Base-by-base conservation (phyloP, 2,329 filamentous ascomycete genomes). In the Arthrobotrys sinensis region DNA sequence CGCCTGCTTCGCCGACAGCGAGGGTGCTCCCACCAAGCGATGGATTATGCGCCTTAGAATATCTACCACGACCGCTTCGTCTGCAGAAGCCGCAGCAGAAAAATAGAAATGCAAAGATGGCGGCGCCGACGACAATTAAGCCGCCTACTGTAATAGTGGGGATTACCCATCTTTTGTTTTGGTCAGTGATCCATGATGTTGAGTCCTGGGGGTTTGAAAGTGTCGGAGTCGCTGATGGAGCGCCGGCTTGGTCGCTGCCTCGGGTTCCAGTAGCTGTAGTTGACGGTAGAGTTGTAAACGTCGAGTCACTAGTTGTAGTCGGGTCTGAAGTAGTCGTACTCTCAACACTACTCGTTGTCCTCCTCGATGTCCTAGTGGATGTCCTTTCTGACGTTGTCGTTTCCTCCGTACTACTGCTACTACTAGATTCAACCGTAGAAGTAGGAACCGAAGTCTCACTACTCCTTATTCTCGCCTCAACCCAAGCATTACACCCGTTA, bases 141-240 rank as follows among this genome's bases (percentile, higher is more conserved):
- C 52, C 75, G 19, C 75, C 75, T n/a, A 78, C 28, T 16, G 63
- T 57, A 8, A 78, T 78, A 8, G 67, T 72, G 7, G 75, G 75
- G 11, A 78, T 78, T 11, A 78, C 75, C 75, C 75, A 78, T 68
- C 38, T 72, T 32, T 63, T 67, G 19, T 78, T 78, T 36, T 78
- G 43, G 0, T 46, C 67, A 3, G 67, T 78, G 62, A 78, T 72
- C 34, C 67, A 78, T 10, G 67, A 63, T n/a, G 62, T 14, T n/a
- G 55, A 60, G 50, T 72, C 75, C n/a, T 71, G 60, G n/a, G 24
- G 28, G 12, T 40, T 67, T 4, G 62, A 43, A 38, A 78, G 24
- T 21, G 34, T 65, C 12, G 75, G 67, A 10, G 28, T 45, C 7
- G 62, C 34, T 5, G 67, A 57, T 11, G 65, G 28, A 11, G 65